A percentile compares a stretch with the other conserved stretches of the same genome.
These are phyloP conservation scores for Ophiosphaerella herpotricha DNA, from an alignment of 2,329 filamentous ascomycete genomes.

Conservation along the genomic window DNA sequence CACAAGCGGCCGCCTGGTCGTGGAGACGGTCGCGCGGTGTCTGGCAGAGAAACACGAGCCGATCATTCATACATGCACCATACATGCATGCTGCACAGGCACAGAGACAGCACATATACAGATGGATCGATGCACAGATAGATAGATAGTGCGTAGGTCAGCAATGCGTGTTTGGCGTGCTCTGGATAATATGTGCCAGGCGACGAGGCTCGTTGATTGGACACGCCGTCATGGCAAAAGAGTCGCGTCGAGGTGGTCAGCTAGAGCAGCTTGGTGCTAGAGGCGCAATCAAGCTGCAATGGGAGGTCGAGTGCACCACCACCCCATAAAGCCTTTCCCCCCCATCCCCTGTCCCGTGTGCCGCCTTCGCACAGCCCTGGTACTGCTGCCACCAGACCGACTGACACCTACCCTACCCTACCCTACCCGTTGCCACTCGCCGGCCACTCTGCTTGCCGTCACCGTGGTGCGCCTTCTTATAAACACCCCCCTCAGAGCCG, in stretches of 20 bases:
- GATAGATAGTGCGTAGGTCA: too few species aligned
- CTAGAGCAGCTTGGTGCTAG: slow-evolving; percentile 32
- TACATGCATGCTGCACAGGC: too few species aligned
- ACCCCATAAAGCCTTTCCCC: too few species aligned
- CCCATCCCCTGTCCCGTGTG: slow-evolving; percentile 25
- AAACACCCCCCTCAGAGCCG: slow-evolving; percentile 1
- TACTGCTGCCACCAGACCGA: slow-evolving; percentile 5
- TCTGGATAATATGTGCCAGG: slow-evolving; percentile 8
- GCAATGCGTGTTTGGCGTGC: background rate
- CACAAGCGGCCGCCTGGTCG: slow-evolving; percentile 25
- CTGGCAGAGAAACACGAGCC: too few species aligned
- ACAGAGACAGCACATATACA: too few species aligned
- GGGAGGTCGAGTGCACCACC: background rate
- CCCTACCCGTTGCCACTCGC: too few species aligned
- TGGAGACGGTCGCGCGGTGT: slow-evolving; percentile 7
- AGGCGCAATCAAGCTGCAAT: slow-evolving; percentile 21
- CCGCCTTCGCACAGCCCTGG: slow-evolving; percentile 24
- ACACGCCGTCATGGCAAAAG: slow-evolving; percentile 7
- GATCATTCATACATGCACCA: too few species aligned
- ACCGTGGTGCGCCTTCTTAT: too few species aligned
- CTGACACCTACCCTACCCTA: background rate
- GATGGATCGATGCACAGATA: too few species aligned
- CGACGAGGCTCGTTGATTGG: slow-evolving; percentile 9
- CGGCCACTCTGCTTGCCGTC: too few species aligned
- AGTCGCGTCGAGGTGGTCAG: slow-evolving; percentile 11